Evolutionary conservation across 2,329 filamentous ascomycete species (phyloP).

Genomic region (Beauveria scarabaeidicola): DNA sequence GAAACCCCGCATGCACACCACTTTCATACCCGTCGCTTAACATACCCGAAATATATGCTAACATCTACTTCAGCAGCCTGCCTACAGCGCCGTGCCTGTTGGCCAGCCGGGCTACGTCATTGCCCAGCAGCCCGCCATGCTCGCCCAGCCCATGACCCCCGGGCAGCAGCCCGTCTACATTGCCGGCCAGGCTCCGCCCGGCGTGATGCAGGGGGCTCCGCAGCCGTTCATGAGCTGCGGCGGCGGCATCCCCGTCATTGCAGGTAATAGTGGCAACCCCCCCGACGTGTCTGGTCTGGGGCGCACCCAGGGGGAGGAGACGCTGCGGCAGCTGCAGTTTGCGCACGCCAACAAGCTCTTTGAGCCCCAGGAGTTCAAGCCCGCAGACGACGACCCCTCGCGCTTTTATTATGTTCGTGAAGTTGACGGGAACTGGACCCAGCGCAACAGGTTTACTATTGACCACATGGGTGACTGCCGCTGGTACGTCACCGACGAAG

Average conservation of each 20-base stretch:
- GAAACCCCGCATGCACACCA: not conserved
- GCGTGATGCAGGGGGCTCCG: not conserved
- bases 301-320: slow-evolving; percentile 39
- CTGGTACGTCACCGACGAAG: slow-evolving; percentile 51
- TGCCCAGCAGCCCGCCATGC: slow-evolving; percentile 25
- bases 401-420: slow-evolving; percentile 56
- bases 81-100: slow-evolving; percentile 20
- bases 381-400: slow-evolving; percentile 49
- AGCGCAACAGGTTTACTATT: slow-evolving; percentile 51
- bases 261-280: slow-evolving; percentile 33
- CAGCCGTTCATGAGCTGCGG: slow-evolving; percentile 8
- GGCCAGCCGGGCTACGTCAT: slow-evolving; percentile 24
- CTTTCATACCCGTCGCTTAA: not conserved
- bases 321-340: slow-evolving; percentile 38
- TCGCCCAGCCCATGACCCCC: slow-evolving; percentile 11
- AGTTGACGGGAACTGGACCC: slow-evolving; percentile 50
- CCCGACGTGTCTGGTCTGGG: slow-evolving; percentile 46
- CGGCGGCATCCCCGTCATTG: slow-evolving; percentile 25
- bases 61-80: slow-evolving; percentile 22
- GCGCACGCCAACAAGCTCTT: slow-evolving; percentile 42
- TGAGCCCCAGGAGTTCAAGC: slow-evolving; percentile 55
- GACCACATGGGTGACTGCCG: slow-evolving; percentile 47
- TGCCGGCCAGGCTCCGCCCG: slow-evolving; percentile 12
- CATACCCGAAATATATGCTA: not conserved
- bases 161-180: slow-evolving; percentile 26